These are phyloP conservation scores for Collariella sp. DNA, from an alignment of 495 filamentous ascomycete species.

Conservation along the genomic window DNA sequence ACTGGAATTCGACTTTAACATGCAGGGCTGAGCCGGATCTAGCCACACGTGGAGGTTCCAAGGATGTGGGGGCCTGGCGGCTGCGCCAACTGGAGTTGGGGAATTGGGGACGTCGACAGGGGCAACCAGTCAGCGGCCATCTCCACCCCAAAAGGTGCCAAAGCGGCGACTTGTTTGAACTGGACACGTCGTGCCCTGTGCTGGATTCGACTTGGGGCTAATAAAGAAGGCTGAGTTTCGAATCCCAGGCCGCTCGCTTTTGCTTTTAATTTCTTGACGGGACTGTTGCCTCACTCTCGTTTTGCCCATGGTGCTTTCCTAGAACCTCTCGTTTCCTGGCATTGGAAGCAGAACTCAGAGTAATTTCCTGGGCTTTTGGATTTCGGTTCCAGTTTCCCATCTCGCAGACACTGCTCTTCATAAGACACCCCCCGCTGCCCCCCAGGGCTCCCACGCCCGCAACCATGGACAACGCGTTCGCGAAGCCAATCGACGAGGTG, in stretches of 20 bases:
- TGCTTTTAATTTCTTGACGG: constrained; percentile 4
- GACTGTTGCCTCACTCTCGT: background rate
- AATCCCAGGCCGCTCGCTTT: constrained; percentile 14
- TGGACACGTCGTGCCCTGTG: constrained; percentile 32
- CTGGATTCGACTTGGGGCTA: constrained; percentile 6
- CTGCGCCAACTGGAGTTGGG: constrained; percentile 14
- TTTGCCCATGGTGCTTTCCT: constrained; percentile 13
- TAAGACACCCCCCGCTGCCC: constrained; percentile 9
- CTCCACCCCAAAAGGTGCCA: constrained; percentile 5
- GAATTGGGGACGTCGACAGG: constrained; percentile 1
- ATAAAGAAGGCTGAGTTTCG: constrained; percentile 16
- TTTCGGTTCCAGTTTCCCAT: background rate
- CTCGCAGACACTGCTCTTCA: background rate
- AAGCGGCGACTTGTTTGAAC: constrained; percentile 21
- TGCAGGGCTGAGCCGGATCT: constrained; percentile 13
- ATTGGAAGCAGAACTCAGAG: constrained; percentile 7
- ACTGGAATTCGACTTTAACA: constrained; percentile 3
- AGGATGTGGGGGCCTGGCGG: background rate
- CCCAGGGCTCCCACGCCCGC: constrained; percentile 6
- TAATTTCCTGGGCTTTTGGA: background rate
- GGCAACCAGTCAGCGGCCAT: constrained; percentile 13
- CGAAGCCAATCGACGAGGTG: constrained; percentile 56
- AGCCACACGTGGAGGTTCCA: background rate
- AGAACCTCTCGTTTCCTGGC: constrained; percentile 11
- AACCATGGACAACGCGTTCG: constrained; percentile 74